Evolutionary conservation across 2,329 filamentous ascomycete genomes (phyloP).

Genomic region (Dactylella cylindrospora): DNA sequence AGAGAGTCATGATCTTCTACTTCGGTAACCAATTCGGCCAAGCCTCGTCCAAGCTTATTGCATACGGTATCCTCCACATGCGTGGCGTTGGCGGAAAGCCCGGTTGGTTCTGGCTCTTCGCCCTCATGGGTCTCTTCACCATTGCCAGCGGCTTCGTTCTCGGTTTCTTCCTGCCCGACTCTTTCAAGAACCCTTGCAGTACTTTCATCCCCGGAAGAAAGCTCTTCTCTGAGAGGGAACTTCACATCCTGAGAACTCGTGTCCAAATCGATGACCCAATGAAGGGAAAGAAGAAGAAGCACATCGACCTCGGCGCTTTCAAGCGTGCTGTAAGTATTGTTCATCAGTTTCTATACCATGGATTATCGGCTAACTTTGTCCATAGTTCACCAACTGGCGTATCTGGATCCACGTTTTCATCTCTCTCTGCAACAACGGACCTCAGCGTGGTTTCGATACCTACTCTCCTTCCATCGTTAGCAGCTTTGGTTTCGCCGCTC

Average conservation of each 20-base stretch:
- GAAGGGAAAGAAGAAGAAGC: constrained; percentile 57
- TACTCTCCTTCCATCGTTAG: constrained; percentile 61
- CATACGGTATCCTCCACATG: constrained; percentile 58
- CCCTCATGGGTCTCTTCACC: constrained; percentile 60
- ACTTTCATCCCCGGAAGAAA: constrained; percentile 52
- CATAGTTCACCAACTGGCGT: constrained; percentile 57
- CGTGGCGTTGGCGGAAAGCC: constrained; percentile 55
- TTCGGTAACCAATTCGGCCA: constrained; percentile 60
- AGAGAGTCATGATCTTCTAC: constrained; percentile 60
- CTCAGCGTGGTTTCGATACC: constrained; percentile 57
- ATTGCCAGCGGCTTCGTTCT: constrained; percentile 54
- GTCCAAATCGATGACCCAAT: constrained; percentile 55
- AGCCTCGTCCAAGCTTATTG: constrained; percentile 54
- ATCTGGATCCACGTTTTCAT: constrained; percentile 60
- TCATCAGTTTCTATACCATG: neutral
- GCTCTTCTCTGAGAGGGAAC: constrained; percentile 53
- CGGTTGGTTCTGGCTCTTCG: constrained; percentile 63
- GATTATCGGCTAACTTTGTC: neutral
- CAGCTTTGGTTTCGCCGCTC: constrained; percentile 57
- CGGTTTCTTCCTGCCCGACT: constrained; percentile 56
- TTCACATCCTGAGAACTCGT: constrained; percentile 55
- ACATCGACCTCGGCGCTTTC: constrained; percentile 55
- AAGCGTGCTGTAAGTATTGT: constrained; percentile 53
- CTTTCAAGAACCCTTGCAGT: constrained; percentile 54
- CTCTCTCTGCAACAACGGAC: constrained; percentile 57